phyloP scores from a whole-genome alignment of 1,284 basidiomycete genomes.

The Coniferiporia weirii region DNA sequence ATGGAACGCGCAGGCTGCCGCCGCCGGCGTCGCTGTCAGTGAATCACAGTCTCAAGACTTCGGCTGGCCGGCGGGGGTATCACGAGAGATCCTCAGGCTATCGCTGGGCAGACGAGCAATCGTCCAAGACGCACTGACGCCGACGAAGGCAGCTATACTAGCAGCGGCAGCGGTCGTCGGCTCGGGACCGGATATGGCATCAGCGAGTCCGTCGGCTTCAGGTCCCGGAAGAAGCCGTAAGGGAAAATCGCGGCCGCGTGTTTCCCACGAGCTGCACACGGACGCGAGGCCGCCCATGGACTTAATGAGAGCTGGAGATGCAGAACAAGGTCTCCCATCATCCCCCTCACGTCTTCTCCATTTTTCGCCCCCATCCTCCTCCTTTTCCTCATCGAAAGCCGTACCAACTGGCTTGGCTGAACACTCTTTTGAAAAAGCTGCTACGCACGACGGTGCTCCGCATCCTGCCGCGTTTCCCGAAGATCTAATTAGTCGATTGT shows the following conservation, averaged over 20 bases:
- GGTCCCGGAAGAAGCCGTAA: neutral
- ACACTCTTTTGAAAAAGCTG: neutral
- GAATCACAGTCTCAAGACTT: slow-evolving; percentile 22
- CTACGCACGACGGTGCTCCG: neutral
- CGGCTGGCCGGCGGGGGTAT: slow-evolving; percentile 42
- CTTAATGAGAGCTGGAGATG: neutral
- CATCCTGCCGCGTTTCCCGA: neutral
- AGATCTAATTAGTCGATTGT: neutral
- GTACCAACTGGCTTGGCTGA: neutral
- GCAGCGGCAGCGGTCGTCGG: neutral
- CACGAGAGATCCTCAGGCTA: slow-evolving; percentile 36
- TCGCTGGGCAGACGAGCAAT: slow-evolving; percentile 26
- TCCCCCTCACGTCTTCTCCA: neutral
- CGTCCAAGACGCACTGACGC: neutral
- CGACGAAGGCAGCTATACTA: neutral
- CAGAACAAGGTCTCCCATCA: slow-evolving; percentile 9
- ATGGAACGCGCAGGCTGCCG: slow-evolving; percentile 36
- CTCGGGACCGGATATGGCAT: neutral
- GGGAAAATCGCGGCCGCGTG: neutral
- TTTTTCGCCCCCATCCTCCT: neutral
- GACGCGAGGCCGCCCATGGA: slow-evolving; percentile 1
- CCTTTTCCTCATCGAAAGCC: neutral
- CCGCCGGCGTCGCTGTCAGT: slow-evolving; percentile 27
- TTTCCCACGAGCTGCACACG: slow-evolving; percentile 14
- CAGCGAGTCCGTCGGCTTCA: neutral